These are phyloP conservation scores for Yarrowia osloensis DNA, from an alignment of 805 yeast species.

Conservation along the genomic window DNA sequence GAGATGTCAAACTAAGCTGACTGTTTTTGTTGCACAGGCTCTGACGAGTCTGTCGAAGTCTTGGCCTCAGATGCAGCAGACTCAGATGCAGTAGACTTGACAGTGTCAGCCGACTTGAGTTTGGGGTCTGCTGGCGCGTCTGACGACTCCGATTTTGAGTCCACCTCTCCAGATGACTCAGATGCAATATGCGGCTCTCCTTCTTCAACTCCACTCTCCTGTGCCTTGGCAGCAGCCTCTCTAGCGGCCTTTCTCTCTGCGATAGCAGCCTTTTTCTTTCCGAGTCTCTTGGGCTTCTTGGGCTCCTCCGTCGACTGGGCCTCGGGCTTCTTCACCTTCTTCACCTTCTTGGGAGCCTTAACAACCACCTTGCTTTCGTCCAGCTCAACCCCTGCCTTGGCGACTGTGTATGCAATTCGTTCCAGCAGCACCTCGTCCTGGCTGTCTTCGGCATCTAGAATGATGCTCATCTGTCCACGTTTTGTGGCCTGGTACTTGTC, in stretches of 20 bases:
- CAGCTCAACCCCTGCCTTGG: slow-evolving; percentile 1
- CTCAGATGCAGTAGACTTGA: too few relatives aligned
- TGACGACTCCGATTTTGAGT: background rate
- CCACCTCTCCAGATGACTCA: background rate
- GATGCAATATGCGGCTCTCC: background rate
- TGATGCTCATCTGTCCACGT: slow-evolving; percentile 8
- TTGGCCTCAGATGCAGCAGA: background rate
- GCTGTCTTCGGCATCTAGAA: background rate
- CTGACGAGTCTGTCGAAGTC: background rate
- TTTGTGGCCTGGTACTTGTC: background rate
- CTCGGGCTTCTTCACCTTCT: background rate
- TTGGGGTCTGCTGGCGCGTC: too few relatives aligned
- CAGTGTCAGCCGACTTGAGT: too few relatives aligned
- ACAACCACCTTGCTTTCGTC: background rate
- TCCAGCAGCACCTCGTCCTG: slow-evolving; percentile 23
- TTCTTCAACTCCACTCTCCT: background rate
- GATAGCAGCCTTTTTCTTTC: slow-evolving; percentile 19
- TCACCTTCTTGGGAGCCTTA: background rate
- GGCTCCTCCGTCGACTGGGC: background rate
- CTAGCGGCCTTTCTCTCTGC: slow-evolving; percentile 14
- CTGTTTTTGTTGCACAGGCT: background rate
- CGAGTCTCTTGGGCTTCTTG: slow-evolving; percentile 6
- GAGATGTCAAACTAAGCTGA: background rate
- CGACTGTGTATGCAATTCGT: slow-evolving; percentile 19
- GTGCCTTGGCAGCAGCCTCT: slow-evolving; percentile 1